Percentiles rank a stretch among this genome's conserved stretches.
These are phyloP conservation scores for Lasiodiplodia gonubiensis DNA, from an alignment of 2,329 filamentous ascomycete genomes.

Conservation along the genomic window DNA sequence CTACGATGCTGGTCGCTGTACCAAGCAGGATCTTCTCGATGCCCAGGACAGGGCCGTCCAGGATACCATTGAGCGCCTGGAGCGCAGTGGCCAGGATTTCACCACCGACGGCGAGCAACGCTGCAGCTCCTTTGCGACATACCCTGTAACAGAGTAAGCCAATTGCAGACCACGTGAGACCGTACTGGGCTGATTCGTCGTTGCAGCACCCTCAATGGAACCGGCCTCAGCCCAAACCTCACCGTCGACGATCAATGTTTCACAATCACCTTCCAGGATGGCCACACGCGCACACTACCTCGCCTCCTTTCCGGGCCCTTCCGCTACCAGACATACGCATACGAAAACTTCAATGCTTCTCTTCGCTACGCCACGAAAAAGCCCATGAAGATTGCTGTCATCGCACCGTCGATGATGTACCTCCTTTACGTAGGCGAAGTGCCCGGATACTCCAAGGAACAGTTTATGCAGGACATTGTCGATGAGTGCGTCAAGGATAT, in stretches of 20 bases:
- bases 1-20: constrained; percentile 22
- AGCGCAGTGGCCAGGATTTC: constrained; percentile 22
- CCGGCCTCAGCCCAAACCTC: constrained; percentile 18
- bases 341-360: constrained; percentile 17
- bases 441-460: constrained; percentile 25
- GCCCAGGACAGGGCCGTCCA: constrained; percentile 12
- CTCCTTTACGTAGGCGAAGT: constrained; percentile 27
- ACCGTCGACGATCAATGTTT: constrained; percentile 26
- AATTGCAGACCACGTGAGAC: background rate
- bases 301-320: constrained; percentile 25
- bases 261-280: constrained; percentile 26
- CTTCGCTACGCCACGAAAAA: constrained; percentile 12
- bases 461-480: constrained; percentile 26
- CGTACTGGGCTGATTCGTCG: background rate
- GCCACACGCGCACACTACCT: constrained; percentile 25
- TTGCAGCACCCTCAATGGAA: constrained; percentile 25
- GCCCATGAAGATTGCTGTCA: constrained; percentile 26
- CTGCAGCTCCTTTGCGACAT: constrained; percentile 26
- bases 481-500: constrained; percentile 27
- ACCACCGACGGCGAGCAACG: constrained; percentile 26
- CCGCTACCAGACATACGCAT: constrained; percentile 27
- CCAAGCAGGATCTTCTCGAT: constrained; percentile 11
- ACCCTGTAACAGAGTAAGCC: constrained; percentile 26
- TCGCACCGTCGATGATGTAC: constrained; percentile 28
- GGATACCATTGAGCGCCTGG: constrained; percentile 26